These are phyloP conservation scores for Hygrophorus russula DNA, from an alignment of 768 basidiomycete species.

Conservation along the genomic window DNA sequence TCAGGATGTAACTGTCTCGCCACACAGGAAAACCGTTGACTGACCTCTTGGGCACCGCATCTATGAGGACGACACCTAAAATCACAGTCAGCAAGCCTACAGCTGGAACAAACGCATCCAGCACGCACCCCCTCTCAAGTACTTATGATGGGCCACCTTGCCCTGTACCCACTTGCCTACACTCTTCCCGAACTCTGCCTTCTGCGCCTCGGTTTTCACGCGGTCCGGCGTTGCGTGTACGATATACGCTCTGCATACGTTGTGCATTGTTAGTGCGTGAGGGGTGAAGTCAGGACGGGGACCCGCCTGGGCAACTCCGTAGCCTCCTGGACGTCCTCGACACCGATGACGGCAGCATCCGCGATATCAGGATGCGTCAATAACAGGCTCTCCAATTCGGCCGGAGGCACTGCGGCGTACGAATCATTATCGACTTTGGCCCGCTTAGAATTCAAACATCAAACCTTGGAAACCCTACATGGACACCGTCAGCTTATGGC, in stretches of 20 bases:
- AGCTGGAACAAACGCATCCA: neutral
- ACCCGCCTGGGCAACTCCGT: constrained; percentile 72
- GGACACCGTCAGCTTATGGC: constrained; percentile 1
- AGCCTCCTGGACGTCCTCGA: constrained; percentile 52
- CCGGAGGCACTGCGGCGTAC: constrained; percentile 55
- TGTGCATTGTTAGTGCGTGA: neutral
- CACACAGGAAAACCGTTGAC: neutral
- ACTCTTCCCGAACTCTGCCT: constrained; percentile 31
- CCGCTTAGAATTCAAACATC: constrained; percentile 2
- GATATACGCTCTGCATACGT: constrained; percentile 43
- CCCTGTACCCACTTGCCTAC: constrained; percentile 54
- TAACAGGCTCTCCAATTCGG: constrained; percentile 72
- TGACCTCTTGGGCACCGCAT: constrained; percentile 60
- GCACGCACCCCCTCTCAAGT: constrained; percentile 53
- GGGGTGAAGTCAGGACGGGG: neutral
- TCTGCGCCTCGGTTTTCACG: constrained; percentile 23
- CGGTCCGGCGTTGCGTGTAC: constrained; percentile 35
- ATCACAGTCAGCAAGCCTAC: constrained; percentile 14
- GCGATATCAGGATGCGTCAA: constrained; percentile 65
- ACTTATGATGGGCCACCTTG: constrained; percentile 71
- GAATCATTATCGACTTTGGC: neutral
- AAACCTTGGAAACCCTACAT: constrained; percentile 65
- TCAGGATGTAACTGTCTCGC: neutral
- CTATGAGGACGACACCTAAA: constrained; percentile 50
- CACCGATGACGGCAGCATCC: constrained; percentile 75